Conservation (phyloP, 2,329 filamentous ascomycete species). For the Beauveria bassiana region DNA sequence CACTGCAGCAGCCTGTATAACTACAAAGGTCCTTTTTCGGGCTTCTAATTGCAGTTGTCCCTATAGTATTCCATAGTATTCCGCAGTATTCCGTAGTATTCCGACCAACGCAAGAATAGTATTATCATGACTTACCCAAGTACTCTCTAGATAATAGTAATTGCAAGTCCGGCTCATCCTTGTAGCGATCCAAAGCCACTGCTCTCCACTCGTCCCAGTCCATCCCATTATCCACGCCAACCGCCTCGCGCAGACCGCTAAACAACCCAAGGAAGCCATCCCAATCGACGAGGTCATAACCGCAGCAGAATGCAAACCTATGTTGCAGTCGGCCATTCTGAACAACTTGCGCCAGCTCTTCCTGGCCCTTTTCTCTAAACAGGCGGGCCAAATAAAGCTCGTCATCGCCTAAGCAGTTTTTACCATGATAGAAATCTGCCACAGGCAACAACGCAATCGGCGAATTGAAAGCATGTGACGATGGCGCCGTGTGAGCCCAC, state of each 20-base stretch:
- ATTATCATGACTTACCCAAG: not conserved
- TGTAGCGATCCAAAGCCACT: conserved; percentile 27
- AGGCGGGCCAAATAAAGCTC: conserved; percentile 27
- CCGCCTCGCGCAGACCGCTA: conserved; percentile 27
- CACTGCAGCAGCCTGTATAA: too few species aligned
- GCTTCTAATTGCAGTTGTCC: too few species aligned
- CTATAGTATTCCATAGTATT: too few species aligned
- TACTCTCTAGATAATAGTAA: conserved; percentile 13
- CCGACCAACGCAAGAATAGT: too few species aligned
- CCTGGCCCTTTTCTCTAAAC: conserved; percentile 24
- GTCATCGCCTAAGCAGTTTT: conserved; percentile 28
- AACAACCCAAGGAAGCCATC: conserved; percentile 35
- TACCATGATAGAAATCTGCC: conserved; percentile 31
- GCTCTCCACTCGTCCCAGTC: conserved; percentile 32
- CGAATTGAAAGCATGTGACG: conserved; percentile 3
- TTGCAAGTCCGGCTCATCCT: conserved; percentile 18
- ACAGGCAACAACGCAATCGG: conserved; percentile 25
- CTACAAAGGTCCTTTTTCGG: too few species aligned
- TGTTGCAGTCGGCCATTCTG: conserved; percentile 31
- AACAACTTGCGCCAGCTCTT: conserved; percentile 28
- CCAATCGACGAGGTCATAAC: conserved; percentile 35
- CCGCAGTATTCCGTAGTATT: too few species aligned
- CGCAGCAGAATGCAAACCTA: conserved; percentile 33
- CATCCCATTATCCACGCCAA: conserved; percentile 25
- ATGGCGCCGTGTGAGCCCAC: conserved; percentile 3